These are phyloP conservation scores for Pythium brassicae DNA, from an alignment of 352 stramenopile genomes.

Conservation along the genomic window DNA sequence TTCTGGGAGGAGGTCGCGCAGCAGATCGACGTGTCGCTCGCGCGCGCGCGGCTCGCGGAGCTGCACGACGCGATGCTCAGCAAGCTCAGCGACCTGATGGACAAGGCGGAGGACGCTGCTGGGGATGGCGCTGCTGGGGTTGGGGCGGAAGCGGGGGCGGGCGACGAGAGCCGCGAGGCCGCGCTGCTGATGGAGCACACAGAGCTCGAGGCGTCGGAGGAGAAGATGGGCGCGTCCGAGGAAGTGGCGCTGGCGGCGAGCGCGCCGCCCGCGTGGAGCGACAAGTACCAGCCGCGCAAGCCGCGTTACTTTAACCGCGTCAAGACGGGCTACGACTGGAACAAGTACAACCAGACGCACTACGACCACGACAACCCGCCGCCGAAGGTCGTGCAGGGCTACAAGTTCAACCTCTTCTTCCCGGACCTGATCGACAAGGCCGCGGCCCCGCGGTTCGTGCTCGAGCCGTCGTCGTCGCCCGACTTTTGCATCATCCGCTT, in stretches of 20 bases:
- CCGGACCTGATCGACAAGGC: conserved; percentile 98
- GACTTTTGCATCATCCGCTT: conserved; percentile 99
- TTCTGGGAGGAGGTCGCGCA: conserved; percentile 94
- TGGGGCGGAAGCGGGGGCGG: conserved; percentile 13
- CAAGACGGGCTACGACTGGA: conserved; percentile 99
- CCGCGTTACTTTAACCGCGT: conserved; percentile 99
- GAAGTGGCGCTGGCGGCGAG: conserved; percentile 81
- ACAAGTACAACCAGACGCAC: conserved; percentile 99
- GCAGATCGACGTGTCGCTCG: conserved; percentile 91
- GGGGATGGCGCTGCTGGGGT: conserved; percentile 10
- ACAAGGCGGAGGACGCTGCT: conserved; percentile 21
- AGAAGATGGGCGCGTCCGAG: conserved; percentile 87
- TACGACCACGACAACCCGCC: conserved; percentile 99
- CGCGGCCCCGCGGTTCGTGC: conserved; percentile 92
- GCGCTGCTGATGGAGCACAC: conserved; percentile 66
- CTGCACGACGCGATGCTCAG: conserved; percentile 95
- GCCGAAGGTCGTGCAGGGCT: conserved; percentile 99
- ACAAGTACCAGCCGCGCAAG: conserved; percentile 98
- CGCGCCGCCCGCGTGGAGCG: conserved; percentile 84
- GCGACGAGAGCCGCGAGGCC: conserved; percentile 58
- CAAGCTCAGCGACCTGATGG: conserved; percentile 82
- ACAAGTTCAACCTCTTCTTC: conserved; percentile 99
- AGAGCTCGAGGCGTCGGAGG: conserved; percentile 60
- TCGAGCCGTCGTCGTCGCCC: conserved; percentile 90
- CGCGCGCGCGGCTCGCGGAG: conserved; percentile 81